phyloP scores from a whole-genome alignment of 371 early-diverging fungal genomes.

The Rhizopus arrhizus region DNA sequence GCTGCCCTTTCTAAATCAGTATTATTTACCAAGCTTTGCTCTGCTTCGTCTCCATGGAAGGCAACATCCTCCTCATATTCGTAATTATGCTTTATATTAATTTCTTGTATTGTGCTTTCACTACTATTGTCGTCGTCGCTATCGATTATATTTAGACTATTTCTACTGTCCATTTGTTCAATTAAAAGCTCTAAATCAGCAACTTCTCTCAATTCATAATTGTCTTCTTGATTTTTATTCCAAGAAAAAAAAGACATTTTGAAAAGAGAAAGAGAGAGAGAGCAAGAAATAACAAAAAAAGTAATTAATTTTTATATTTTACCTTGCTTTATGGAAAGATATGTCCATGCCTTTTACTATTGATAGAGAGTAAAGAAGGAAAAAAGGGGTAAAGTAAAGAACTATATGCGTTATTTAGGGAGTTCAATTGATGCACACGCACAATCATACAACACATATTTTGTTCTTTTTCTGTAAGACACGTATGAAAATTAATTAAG shows the following conservation, averaged over 20 bases:
- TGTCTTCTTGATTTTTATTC: neutral
- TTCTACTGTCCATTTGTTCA: constrained; percentile 34
- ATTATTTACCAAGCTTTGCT: constrained; percentile 17
- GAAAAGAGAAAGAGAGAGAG: neutral
- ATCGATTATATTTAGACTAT: constrained; percentile 24
- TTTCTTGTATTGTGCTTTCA: constrained; percentile 17
- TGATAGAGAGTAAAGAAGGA: too few species aligned
- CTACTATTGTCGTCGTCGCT: constrained; percentile 26
- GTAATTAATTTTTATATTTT: neutral
- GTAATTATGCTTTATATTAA: constrained; percentile 11
- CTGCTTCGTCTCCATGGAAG: constrained; percentile 24
- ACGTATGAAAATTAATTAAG: too few species aligned
- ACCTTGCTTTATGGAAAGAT: too few species aligned
- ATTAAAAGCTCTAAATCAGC: constrained; percentile 35
- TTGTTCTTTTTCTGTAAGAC: too few species aligned
- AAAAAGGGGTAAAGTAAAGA: too few species aligned
- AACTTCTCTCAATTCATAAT: constrained; percentile 38
- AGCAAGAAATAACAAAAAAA: neutral
- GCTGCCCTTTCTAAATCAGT: constrained; percentile 6
- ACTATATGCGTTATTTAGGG: too few species aligned
- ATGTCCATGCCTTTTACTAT: too few species aligned
- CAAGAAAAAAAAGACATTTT: neutral
- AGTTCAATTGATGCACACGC: too few species aligned
- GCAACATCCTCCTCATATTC: constrained; percentile 27
- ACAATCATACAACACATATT: too few species aligned